A percentile compares a stretch with the other conserved stretches of the same genome.
Conservation (phyloP, 2,329 filamentous ascomycete species). For the Chrysoporthe puriensis region DNA sequence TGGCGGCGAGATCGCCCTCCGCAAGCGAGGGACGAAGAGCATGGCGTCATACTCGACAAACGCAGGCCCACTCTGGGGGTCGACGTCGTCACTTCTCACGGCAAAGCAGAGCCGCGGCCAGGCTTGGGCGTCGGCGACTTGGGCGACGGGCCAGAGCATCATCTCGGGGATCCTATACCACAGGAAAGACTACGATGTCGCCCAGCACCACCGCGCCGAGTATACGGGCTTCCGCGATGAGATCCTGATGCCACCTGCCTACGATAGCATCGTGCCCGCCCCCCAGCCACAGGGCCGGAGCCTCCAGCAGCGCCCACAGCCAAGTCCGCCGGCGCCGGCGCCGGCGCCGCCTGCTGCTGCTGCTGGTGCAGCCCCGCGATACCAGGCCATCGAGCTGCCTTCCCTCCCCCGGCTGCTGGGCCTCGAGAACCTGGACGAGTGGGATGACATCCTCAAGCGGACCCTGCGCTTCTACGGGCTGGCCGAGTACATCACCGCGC, state of each 20-base stretch:
- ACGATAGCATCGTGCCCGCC: conserved; percentile 17
- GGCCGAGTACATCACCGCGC: conserved; percentile 21
- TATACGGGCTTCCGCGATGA: conserved; percentile 18
- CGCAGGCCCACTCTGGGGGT: conserved; percentile 25
- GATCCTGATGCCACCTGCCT: conserved; percentile 21
- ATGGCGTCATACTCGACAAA: conserved; percentile 25
- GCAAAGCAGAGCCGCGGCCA: conserved; percentile 21
- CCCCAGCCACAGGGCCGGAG: background rate
- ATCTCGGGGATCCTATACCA: conserved; percentile 26
- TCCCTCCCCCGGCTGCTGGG: conserved; percentile 23
- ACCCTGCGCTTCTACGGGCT: conserved; percentile 23
- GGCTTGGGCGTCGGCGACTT: conserved; percentile 27
- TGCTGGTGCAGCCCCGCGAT: background rate
- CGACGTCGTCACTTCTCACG: conserved; percentile 17
- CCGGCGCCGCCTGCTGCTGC: background rate
- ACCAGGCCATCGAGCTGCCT: conserved; percentile 18
- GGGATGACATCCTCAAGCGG: conserved; percentile 26
- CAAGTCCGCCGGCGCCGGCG: background rate
- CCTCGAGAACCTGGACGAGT: conserved; percentile 27
- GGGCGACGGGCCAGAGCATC: conserved; percentile 26
- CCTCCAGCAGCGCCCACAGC: background rate
- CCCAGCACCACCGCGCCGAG: conserved; percentile 16
- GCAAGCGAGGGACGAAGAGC: background rate
- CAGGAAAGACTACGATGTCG: conserved; percentile 20
- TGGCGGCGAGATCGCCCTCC: too few relatives aligned